Percentiles rank a stretch among this genome's conserved stretches.
Evolutionary conservation across 768 basidiomycete species (phyloP).

Genomic region (Ramaria sp.): DNA sequence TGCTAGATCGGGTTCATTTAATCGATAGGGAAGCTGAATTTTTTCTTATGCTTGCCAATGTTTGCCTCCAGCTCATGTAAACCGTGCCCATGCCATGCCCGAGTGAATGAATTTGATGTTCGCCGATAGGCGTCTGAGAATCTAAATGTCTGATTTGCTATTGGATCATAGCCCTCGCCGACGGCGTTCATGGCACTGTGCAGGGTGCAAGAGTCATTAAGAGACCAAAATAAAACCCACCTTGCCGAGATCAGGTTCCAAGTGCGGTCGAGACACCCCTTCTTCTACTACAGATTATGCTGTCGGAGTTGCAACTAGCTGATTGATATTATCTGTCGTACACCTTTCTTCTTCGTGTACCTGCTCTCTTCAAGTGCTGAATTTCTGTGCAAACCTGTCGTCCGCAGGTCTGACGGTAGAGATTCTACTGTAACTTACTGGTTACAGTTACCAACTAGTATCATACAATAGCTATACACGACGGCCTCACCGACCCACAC

Average conservation of each 20-base stretch:
- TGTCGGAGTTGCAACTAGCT: background rate
- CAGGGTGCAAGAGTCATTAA: no score
- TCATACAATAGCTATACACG: background rate
- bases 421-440: background rate
- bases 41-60: background rate
- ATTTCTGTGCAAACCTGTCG: background rate
- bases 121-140: no score
- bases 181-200: no score
- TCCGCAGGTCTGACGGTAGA: slow-evolving; percentile 9
- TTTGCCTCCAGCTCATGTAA: no score
- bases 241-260: no score
- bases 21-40: slow-evolving; percentile 13
- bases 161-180: no score
- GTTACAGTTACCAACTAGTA: background rate
- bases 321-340: background rate
- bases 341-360: slow-evolving; percentile 3
- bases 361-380: background rate
- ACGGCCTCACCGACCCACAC: slow-evolving; percentile 7
- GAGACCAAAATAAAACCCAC: no score
- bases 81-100: background rate
- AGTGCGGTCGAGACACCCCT: no score
- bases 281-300: no score
- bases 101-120: no score
- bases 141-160: no score
- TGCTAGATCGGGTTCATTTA: slow-evolving; percentile 89